phyloP scores from a whole-genome alignment of 1,284 basidiomycete species.

The Lentinula novae-zelandiae region DNA sequence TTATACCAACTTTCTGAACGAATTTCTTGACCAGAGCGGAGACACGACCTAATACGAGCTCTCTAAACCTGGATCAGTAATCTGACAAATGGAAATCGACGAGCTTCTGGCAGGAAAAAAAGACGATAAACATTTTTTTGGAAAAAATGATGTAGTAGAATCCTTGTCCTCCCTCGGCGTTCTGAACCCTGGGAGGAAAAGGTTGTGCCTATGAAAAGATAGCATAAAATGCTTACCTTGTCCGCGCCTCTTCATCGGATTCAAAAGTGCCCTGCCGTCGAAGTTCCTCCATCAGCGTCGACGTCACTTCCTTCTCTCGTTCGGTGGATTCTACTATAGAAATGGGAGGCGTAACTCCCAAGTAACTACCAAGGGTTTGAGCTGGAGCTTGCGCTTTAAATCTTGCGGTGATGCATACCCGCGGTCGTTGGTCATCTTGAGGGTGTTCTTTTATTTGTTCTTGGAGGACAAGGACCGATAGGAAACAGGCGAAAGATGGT shows the following conservation, averaged over 20 bases:
- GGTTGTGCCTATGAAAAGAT: neutral
- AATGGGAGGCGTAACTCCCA: constrained; percentile 90
- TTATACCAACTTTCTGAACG: constrained; percentile 80
- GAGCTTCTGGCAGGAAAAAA: neutral
- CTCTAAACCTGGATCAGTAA: constrained; percentile 47
- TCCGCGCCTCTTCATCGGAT: constrained; percentile 83
- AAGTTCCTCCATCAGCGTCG: constrained; percentile 87
- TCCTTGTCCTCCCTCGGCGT: neutral
- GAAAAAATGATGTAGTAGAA: too few species aligned
- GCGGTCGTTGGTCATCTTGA: constrained; percentile 35
- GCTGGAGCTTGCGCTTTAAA: constrained; percentile 5
- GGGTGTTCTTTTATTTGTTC: neutral
- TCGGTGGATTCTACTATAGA: constrained; percentile 73
- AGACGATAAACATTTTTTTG: neutral
- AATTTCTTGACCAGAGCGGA: constrained; percentile 92
- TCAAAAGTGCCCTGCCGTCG: constrained; percentile 87
- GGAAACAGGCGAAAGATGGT: neutral
- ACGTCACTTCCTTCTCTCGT: constrained; percentile 79
- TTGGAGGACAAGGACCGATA: neutral
- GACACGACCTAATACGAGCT: constrained; percentile 89
- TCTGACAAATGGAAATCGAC: neutral
- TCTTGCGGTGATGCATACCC: constrained; percentile 24
- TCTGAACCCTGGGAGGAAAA: neutral
- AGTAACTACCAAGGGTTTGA: constrained; percentile 41
- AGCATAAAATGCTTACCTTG: constrained; percentile 61